A percentile compares a stretch with the other conserved stretches of the same genome.
phyloP scores from a whole-genome alignment of 2,329 filamentous ascomycete species.

The Diaporthe citri region DNA sequence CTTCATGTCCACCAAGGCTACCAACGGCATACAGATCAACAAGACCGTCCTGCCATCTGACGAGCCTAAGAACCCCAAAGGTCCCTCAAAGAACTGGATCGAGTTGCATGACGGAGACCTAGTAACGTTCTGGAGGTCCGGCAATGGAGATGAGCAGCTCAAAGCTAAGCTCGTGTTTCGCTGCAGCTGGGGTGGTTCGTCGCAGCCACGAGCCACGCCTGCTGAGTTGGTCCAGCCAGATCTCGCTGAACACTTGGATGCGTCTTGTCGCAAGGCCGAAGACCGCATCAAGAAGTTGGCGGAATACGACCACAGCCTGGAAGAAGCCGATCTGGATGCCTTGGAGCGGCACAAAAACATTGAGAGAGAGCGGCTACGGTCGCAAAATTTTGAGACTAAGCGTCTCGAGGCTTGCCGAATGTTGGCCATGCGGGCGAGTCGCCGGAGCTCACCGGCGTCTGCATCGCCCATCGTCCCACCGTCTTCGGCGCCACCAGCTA shows the following conservation, averaged over 20 bases:
- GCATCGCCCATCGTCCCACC: constrained; percentile 18
- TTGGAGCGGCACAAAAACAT: constrained; percentile 56
- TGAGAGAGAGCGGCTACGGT: constrained; percentile 62
- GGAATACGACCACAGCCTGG: constrained; percentile 56
- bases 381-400: constrained; percentile 61
- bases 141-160: constrained; percentile 49
- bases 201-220: constrained; percentile 50
- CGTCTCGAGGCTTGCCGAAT: constrained; percentile 60
- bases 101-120: constrained; percentile 82
- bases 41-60: constrained; percentile 72
- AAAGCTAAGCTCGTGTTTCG: constrained; percentile 64
- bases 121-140: constrained; percentile 76
- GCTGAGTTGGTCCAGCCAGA: constrained; percentile 54
- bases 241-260: constrained; percentile 61
- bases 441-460: constrained; percentile 34
- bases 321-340: constrained; percentile 60
- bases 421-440: constrained; percentile 46
- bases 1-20: constrained; percentile 84
- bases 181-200: constrained; percentile 70
- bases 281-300: constrained; percentile 55
- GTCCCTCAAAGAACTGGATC: constrained; percentile 72
- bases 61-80: constrained; percentile 64
- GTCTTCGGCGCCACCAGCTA: constrained; percentile 36
- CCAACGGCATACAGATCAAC: constrained; percentile 82
- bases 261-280: constrained; percentile 60